phyloP scores from a whole-genome alignment of 208 protist genomes.

The Wallacemonas collosoma region DNA sequence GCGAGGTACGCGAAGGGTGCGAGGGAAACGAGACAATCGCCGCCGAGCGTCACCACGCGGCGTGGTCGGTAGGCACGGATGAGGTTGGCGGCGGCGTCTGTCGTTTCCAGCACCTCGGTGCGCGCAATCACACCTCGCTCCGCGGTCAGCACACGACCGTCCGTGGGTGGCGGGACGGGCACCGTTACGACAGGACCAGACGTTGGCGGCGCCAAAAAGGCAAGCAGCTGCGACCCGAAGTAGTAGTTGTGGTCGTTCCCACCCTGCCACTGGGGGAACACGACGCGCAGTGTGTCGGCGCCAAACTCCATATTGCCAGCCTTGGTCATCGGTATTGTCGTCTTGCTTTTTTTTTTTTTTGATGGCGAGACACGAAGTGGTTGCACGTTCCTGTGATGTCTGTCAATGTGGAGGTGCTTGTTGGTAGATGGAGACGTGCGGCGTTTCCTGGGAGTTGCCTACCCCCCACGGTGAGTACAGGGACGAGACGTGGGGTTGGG shows the following conservation, averaged over 20 bases:
- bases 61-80: constrained; percentile 21
- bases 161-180: constrained; percentile 8
- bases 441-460: too few relatives aligned
- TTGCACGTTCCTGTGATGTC: too few relatives aligned
- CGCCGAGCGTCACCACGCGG: constrained; percentile 32
- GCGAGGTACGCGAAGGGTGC: constrained; percentile 40
- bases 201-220: constrained; percentile 24
- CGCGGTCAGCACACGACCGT: not conserved
- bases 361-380: too few relatives aligned
- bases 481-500: too few relatives aligned
- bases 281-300: constrained; percentile 24
- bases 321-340: not conserved
- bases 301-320: not conserved
- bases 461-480: too few relatives aligned
- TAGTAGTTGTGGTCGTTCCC: constrained; percentile 30
- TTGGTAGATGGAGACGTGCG: too few relatives aligned
- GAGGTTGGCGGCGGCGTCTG: constrained; percentile 13
- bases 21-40: constrained; percentile 38
- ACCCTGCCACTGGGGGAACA: constrained; percentile 40
- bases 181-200: constrained; percentile 8
- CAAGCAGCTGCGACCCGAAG: constrained; percentile 32
- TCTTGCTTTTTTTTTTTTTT: constrained; percentile 3
- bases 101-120: constrained; percentile 7
- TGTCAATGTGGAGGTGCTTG: too few relatives aligned
- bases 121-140: constrained; percentile 16